Percentiles rank a stretch among this genome's conserved stretches.
Conservation (phyloP, 1,284 basidiomycete genomes). For the Cutaneotrichosporon sp. region DNA sequence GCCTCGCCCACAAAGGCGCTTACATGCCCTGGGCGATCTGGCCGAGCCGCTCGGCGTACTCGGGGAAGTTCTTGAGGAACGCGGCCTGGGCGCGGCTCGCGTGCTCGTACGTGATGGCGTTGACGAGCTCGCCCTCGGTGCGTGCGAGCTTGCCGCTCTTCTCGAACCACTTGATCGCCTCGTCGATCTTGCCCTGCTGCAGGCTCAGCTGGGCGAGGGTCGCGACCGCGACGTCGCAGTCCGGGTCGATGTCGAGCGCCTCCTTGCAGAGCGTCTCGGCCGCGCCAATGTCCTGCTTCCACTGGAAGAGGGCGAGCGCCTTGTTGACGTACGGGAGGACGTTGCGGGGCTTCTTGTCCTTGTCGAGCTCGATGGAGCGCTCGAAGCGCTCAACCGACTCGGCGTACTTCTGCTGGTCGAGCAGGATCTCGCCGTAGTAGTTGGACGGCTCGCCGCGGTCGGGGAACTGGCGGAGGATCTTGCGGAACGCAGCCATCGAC, state of each 20-base stretch:
- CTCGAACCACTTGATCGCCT: conserved; percentile 85
- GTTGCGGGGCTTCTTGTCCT: conserved; percentile 66
- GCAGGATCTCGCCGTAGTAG: conserved; percentile 92
- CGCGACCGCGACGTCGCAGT: conserved; percentile 95
- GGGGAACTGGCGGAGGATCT: conserved; percentile 78
- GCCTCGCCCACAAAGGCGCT: conserved; percentile 1
- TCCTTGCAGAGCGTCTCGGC: conserved; percentile 86
- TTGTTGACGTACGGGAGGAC: conserved; percentile 97
- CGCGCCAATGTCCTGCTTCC: conserved; percentile 82
- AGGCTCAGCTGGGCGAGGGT: conserved; percentile 91
- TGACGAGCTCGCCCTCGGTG: conserved; percentile 86
- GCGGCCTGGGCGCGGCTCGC: conserved; percentile 77
- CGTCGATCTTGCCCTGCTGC: conserved; percentile 86
- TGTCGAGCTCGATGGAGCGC: conserved; percentile 85
- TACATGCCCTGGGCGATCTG: conserved; percentile 52
- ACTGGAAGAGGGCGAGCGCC: conserved; percentile 92
- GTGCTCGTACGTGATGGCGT: conserved; percentile 76
- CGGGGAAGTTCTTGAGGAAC: conserved; percentile 79
- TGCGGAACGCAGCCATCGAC: conserved; percentile 86
- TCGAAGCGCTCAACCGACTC: conserved; percentile 97
- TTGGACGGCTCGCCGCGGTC: conserved; percentile 81
- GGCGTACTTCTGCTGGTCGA: conserved; percentile 87
- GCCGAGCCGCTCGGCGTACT: conserved; percentile 62
- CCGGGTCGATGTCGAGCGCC: conserved; percentile 82
- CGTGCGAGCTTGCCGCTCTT: conserved; percentile 82